These are phyloP conservation scores for Leucocoprinus leucothites DNA, from an alignment of 768 basidiomycete genomes.

Conservation along the genomic window DNA sequence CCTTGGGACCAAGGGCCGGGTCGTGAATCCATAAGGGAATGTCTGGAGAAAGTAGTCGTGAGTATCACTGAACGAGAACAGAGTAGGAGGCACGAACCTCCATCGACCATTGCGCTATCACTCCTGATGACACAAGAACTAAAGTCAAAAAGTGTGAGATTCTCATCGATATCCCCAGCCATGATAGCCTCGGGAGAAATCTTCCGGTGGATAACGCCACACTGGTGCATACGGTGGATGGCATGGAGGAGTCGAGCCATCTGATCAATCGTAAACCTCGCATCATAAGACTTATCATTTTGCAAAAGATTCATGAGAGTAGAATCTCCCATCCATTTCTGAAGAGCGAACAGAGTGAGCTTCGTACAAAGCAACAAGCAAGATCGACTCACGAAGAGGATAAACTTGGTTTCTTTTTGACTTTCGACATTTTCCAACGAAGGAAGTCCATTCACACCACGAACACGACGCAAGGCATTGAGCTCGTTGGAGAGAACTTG, in stretches of 20 bases:
- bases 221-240: not conserved
- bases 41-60: not conserved
- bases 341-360: not conserved
- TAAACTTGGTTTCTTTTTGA: not conserved
- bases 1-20: not conserved
- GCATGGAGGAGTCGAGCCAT: constrained; percentile 2
- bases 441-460: not conserved
- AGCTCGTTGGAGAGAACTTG: not conserved
- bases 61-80: not conserved
- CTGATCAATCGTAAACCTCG: not conserved
- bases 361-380: not conserved
- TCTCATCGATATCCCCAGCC: not conserved
- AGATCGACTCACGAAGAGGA: not conserved
- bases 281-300: not conserved
- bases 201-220: not conserved
- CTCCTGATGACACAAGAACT: not conserved
- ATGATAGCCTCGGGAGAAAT: not conserved
- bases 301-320: not conserved
- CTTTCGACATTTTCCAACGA: not conserved
- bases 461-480: not conserved
- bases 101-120: not conserved
- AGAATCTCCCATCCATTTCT: not conserved
- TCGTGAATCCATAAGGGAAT: not conserved
- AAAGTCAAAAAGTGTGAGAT: constrained; percentile 2
- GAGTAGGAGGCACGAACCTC: not conserved